These are phyloP conservation scores for Fusarium oligoseptatum DNA, from an alignment of 2,329 filamentous ascomycete species.

Conservation along the genomic window DNA sequence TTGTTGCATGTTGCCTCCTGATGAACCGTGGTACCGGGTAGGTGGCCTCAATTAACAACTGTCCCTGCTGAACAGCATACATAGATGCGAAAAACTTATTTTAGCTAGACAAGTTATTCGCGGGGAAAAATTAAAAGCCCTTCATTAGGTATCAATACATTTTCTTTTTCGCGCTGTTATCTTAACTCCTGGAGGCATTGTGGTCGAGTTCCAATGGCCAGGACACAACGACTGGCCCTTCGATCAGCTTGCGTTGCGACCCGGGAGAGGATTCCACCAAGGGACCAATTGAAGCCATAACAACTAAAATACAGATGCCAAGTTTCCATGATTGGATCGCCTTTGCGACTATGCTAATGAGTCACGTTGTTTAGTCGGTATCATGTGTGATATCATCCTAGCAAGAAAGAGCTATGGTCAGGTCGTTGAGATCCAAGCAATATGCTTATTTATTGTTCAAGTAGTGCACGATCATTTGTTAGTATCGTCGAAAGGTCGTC, in stretches of 20 bases:
- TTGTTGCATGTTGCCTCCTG: background rate
- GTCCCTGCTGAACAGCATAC: background rate
- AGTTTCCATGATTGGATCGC: background rate
- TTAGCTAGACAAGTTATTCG: background rate
- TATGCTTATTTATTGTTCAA: background rate
- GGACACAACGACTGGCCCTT: accelerated
- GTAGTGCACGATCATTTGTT: background rate
- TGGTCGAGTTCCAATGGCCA: background rate
- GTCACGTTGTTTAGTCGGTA: too few relatives aligned
- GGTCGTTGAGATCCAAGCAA: background rate
- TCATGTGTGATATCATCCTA: too few relatives aligned
- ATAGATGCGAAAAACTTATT: background rate
- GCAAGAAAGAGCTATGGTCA: background rate
- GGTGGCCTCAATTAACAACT: background rate
- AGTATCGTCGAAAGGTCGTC: too few relatives aligned
- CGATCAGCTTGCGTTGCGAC: background rate
- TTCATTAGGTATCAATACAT: too few relatives aligned
- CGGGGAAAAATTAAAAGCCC: too few relatives aligned
- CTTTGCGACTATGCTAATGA: background rate
- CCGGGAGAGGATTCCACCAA: background rate
- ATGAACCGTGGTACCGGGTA: background rate
- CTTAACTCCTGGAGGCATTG: background rate
- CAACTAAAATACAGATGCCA: background rate
- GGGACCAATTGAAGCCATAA: background rate
- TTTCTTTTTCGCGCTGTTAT: background rate